Base-by-base conservation (phyloP, 1,284 basidiomycete genomes). In the Boletus semigastroideus region DNA sequence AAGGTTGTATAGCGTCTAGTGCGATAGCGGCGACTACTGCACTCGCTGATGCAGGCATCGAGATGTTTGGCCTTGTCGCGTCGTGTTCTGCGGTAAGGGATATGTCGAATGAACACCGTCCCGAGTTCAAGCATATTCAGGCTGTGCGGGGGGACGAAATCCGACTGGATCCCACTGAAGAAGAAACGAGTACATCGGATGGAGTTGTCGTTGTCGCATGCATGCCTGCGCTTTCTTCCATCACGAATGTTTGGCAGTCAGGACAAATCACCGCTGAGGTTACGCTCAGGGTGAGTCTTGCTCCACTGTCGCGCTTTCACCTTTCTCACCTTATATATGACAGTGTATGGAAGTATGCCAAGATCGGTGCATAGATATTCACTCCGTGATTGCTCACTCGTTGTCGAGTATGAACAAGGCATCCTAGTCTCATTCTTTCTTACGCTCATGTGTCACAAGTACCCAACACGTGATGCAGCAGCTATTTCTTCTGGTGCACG, bases 1-100 rank as follows among this genome's bases (percentile, higher is more conserved):
- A 94, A 63, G 84, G 85, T 20, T 92, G 92, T 57, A 78, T 95
- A n/a, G 83, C 90, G 1, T 83, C 91, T 5, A 92, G 89, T 1
- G 78, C 89, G 13, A 84, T 93, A 5, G 95, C 95, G 12, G 93
- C 94, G 0, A 93, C 90, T 59, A 85, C 92, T 1, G 95, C 97
- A 0, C 77, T 99, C 19, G 92, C 91, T 9, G 82, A 92, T 62
- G 92, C 93, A 17, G 91, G 92, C 1, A 85, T 96, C 51, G 92
- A 95, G 59, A 85, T 96, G 79, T 72, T 87, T 44, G 94, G 92
- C 4, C 74, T 96, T 4, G 92, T 94, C 1, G 77, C 84, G 7
- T 86, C 90, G 2, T 90, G 87, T 63, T 78, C 87, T 33, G 87
- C 85, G 34, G 89, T 89, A 61, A 52, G 83, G 73, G 5, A 27